Conservation (phyloP, 1,139 yeast species). For the Suhomyces kunorum region DNA sequence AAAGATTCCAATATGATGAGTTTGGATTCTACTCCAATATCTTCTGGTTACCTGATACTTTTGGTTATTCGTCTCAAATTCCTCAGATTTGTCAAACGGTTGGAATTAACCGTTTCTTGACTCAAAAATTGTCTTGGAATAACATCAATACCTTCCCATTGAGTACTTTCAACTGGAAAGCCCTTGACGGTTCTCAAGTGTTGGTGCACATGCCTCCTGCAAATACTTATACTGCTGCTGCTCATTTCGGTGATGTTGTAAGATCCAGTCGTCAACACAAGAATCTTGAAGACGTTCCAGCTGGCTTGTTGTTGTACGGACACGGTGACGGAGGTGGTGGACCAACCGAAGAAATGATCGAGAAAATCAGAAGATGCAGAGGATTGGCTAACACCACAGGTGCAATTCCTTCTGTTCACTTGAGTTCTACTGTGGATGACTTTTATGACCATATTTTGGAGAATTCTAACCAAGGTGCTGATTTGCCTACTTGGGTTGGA, state of each 20-base stretch:
- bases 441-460: conserved; percentile 70
- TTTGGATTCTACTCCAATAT: conserved; percentile 75
- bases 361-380: conserved; percentile 85
- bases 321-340: conserved; percentile 99
- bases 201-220: conserved; percentile 98
- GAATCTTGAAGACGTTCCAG: conserved; percentile 75
- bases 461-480: conserved; percentile 63
- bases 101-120: conserved; percentile 80
- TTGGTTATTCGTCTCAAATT: conserved; percentile 92
- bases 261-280: conserved; percentile 81
- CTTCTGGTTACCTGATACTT: conserved; percentile 96
- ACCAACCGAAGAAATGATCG: conserved; percentile 90
- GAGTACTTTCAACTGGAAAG: conserved; percentile 92
- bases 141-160: conserved; percentile 89
- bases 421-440: conserved; percentile 76
- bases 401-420: conserved; percentile 74
- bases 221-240: conserved; percentile 90
- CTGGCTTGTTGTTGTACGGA: conserved; percentile 82
- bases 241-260: conserved; percentile 88
- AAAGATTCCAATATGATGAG: conserved; percentile 73
- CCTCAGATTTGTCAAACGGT: conserved; percentile 89
- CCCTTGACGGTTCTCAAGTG: conserved; percentile 89
- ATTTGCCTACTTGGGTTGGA: conserved; percentile 86
- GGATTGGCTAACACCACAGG: conserved; percentile 83
- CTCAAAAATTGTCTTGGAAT: conserved; percentile 96